These are phyloP conservation scores for Dryas drummondii DNA, from an alignment of 306 rosid species.

Conservation along the genomic window DNA sequence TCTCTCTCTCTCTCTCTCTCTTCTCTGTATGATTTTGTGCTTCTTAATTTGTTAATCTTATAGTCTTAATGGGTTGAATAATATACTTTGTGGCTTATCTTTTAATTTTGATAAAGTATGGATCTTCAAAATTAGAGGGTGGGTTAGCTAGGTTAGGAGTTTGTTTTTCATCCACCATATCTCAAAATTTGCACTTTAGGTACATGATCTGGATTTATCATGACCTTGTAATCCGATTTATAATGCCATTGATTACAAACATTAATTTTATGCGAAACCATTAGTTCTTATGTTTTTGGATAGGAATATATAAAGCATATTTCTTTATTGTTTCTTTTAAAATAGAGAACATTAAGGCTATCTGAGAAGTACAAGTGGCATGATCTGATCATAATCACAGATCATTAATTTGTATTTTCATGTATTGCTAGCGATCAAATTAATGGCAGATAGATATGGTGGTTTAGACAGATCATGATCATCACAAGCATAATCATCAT, in stretches of 20 bases:
- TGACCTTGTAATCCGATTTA: neutral
- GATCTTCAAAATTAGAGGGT: neutral
- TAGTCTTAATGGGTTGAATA: neutral
- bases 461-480: too few species aligned
- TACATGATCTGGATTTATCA: neutral
- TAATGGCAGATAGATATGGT: too few species aligned
- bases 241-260: neutral
- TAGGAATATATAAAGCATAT: neutral
- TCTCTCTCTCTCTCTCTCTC: conserved; percentile 18
- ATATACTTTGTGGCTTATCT: neutral
- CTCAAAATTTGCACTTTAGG: neutral
- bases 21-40: neutral
- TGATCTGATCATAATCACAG: too few species aligned
- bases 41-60: neutral
- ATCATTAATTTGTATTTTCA: neutral
- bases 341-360: too few species aligned
- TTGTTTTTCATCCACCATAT: neutral
- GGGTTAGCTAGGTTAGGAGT: neutral
- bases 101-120: neutral
- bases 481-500: neutral
- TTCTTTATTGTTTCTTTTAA: neutral
- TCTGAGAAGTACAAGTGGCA: too few species aligned
- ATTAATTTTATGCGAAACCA: neutral
- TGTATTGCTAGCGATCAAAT: neutral
- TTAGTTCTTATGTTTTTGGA: neutral